Evolutionary conservation across 1,284 basidiomycete genomes (phyloP).

Genomic region (Baeospora myosura): DNA sequence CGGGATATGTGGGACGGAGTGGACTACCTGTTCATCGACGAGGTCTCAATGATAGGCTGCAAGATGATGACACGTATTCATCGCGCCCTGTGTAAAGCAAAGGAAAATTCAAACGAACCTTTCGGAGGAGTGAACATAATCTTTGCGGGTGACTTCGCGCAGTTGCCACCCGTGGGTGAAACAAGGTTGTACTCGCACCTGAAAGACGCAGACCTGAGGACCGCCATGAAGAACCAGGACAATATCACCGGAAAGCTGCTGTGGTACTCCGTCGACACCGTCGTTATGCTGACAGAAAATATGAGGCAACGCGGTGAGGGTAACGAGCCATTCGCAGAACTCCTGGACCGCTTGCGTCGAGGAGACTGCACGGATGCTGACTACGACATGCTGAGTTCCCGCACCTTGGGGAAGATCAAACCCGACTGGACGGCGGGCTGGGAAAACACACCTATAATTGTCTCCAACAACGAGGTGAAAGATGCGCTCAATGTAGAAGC

Average conservation of each 20-base stretch:
- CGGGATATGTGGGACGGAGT: background rate
- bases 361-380: background rate
- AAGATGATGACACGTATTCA: background rate
- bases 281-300: background rate
- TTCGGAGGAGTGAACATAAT: conserved; percentile 10
- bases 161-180: conserved; percentile 4
- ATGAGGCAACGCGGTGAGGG: background rate
- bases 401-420: background rate
- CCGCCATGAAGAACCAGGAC: background rate
- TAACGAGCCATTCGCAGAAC: background rate
- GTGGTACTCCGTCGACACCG: background rate
- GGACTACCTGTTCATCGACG: conserved; percentile 1
- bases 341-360: background rate
- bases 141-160: conserved; percentile 9
- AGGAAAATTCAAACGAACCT: background rate
- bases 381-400: background rate
- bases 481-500: background rate
- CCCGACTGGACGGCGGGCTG: background rate
- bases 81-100: background rate
- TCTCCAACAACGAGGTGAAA: background rate
- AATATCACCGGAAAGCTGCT: background rate
- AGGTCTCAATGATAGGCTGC: background rate
- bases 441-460: conserved; percentile 1
- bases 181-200: background rate
- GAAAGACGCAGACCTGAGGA: background rate